Evolutionary conservation across 1,284 basidiomycete species (phyloP), one percentile per base, ranked within the genome.

Genomic region (Irpex sp.): DNA sequence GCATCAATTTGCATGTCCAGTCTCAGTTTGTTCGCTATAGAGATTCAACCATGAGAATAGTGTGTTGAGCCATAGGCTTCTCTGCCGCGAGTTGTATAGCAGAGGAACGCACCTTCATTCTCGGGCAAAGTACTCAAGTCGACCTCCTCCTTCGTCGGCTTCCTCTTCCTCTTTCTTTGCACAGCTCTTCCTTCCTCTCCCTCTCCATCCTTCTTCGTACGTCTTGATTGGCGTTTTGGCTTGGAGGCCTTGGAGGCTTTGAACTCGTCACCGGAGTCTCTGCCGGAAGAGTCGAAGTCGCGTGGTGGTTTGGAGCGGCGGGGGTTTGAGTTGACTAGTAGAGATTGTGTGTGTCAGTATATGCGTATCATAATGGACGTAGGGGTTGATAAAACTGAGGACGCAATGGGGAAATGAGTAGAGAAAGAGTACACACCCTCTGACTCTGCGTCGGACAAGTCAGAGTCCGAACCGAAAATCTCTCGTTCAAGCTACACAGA

Each of bases 401-500:
- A 43, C 5, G 11, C 3, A 43, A 43, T 43, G 39, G 47, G 50
- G 50, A 33, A 36, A 15, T 50, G 13, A 36, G 35, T 33, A 33
- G 9, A 37, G 6, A 19, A 59, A 9, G 47, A 8, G 59, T 36
- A 66, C 74, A 50, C 73, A 74, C 87, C 86, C 50, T 90, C 88
- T 61, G 90, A 62, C 57, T 65, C 63, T 4, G 53, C 89, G 65
- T 90, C 88, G 0, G 84, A 85, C 0, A 92, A 82, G 67, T 93
- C 92, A 1, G 90, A 93, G 69, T 90, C 89, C 31, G 85, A 87
- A 46, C 90, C 90, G 68, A 92, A 92, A 69, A 93, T 86, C 75
- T 89, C 83, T 67, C 84, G 83, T 64, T 83, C 86, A 58, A 88
- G 83, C 53, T 55, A 36, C 11, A 46, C n/a, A 55, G 5, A 33